Base-by-base conservation (phyloP, 805 yeast genomes). In the Ogataea pignaliae region DNA sequence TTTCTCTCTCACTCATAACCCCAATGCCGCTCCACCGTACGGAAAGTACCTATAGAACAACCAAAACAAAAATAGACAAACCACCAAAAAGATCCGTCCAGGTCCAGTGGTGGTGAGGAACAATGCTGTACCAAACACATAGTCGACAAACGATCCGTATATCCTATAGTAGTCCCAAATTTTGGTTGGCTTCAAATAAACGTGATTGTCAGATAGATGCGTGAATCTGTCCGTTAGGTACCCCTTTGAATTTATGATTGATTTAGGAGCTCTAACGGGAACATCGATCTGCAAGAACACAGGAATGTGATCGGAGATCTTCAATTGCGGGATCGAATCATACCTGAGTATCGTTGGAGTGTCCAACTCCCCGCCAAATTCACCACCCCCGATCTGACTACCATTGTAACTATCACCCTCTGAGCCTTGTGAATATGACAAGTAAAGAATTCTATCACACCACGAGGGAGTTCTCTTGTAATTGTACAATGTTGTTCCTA, bases 391-490 rank as follows among this genome's bases (percentile, higher is more conserved):
- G 9, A 9, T 3, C 13, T 13, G 6, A 5, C 6, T 5, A 13
- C 10, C 33, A 13, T n/a, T 11, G 30, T n/a, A 2, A 28, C 15
- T 32, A 2, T 34, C 15, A 6, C 32, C 11, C 29, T 34, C 26
- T 34, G 37, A 36, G 14, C 13, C 33, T 13, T 30, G 14, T 3
- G 14, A 30, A 18, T 81, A 77, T 1, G 69, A 58, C 43, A 76
- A 75, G 55, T 68, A 87, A 37, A 90, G 60, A 6, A 90, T 76
- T 42, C 98, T 66, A 60, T 90, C 98, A 63, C 97, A 89, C 95
- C 96, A 90, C 7, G 95, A 83, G 0, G 97, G 95, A 1, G 69
- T 66, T 43, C 97, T 70, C 51, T 79, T 81, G 2, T 60, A 35
- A 47, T 78, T 76, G 60, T 78, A 85, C 10, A 65, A 39, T 3